A percentile compares a stretch with the other conserved stretches of the same genome.
Conservation (phyloP, 2,329 filamentous ascomycete genomes). For the Raffaelea ambrosiae region DNA sequence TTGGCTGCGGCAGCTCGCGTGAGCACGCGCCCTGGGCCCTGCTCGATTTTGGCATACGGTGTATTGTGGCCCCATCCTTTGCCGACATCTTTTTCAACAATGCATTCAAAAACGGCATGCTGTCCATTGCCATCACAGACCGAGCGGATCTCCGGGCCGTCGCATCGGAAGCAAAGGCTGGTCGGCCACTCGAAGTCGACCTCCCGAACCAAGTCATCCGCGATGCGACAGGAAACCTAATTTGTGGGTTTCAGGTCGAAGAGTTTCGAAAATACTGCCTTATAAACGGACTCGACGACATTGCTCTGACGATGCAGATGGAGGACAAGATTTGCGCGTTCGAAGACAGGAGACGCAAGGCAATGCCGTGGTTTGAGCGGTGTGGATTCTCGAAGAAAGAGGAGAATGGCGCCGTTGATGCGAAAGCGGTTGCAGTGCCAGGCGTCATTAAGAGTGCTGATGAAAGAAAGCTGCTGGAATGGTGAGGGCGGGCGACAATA, state of each 20-base stretch:
- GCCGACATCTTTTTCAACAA: slow-evolving; percentile 99
- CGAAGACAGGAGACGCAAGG: slow-evolving; percentile 69
- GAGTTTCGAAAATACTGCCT: slow-evolving; percentile 92
- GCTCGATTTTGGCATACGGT: slow-evolving; percentile 92
- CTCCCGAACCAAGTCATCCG: slow-evolving; percentile 78
- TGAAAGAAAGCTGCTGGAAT: no score
- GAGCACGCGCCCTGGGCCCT: slow-evolving; percentile 97
- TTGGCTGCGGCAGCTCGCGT: slow-evolving; percentile 85
- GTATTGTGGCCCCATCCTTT: slow-evolving; percentile 78
- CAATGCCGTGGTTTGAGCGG: no score
- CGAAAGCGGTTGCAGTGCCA: no score
- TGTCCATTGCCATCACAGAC: slow-evolving; percentile 71
- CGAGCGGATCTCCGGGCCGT: slow-evolving; percentile 58
- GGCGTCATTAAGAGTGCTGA: no score
- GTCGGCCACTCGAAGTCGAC: slow-evolving; percentile 81
- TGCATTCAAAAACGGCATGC: slow-evolving; percentile 99
- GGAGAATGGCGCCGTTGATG: no score
- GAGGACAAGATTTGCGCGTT: slow-evolving; percentile 82
- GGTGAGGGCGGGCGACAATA: no score
- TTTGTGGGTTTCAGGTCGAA: slow-evolving; percentile 80
- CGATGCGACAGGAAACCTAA: slow-evolving; percentile 61
- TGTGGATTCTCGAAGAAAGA: no score
- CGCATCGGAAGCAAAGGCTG: slow-evolving; percentile 67
- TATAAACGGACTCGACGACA: slow-evolving; percentile 89
- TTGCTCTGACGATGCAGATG: slow-evolving; percentile 86